Base-by-base conservation (phyloP, 2,329 filamentous ascomycete species). In the Ramularia endophylla region DNA sequence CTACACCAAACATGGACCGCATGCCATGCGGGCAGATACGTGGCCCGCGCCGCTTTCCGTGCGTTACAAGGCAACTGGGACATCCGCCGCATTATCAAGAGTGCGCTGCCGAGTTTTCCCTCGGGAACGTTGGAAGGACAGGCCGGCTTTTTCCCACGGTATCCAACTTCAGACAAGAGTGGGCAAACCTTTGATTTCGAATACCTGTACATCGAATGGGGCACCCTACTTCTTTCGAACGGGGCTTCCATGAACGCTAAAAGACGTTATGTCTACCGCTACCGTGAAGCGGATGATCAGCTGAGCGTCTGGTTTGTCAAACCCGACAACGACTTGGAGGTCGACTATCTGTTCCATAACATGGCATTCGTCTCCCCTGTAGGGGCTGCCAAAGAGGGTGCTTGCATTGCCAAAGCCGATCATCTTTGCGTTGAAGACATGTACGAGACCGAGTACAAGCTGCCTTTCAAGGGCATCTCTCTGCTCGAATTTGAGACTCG, bases 291-390 rank as follows among this genome's bases (percentile, higher is more conserved):
- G 8, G 65, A 56, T 1, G 83, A 87, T 53, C 62, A 60, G 19
- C 65, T 89, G 16, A 83, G 77, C 45, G 79, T 84, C 1, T 89
- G 84, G 84, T 88, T 88, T 52, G 78, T 78, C 28, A 78, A 80
- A 48, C 53, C 56, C 6, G 76, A 83, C 12, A 80, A 85, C 46
- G 63, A 70, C 12, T 68, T 69, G 40, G 71, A 72, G 11, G 80
- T 80, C 0, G 83, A 87, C 54, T 83, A 86, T 51, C 65, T 87
- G 15, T 89, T 88, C 61, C 83, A 88, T 54, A 73, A 80, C 47
- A 65, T 88, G 22, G 69, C 78, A 35, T 85, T 88, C 51, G 44
- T 67, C 16, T 50, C 66, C 7, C 65, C 68, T 0, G 54, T 53
- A 1, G 57, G 60, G 4, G 51, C 60, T 3, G 55, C 59, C 4